phyloP scores from a whole-genome alignment of 2,329 filamentous ascomycete genomes.

The Myriangium duriaei region DNA sequence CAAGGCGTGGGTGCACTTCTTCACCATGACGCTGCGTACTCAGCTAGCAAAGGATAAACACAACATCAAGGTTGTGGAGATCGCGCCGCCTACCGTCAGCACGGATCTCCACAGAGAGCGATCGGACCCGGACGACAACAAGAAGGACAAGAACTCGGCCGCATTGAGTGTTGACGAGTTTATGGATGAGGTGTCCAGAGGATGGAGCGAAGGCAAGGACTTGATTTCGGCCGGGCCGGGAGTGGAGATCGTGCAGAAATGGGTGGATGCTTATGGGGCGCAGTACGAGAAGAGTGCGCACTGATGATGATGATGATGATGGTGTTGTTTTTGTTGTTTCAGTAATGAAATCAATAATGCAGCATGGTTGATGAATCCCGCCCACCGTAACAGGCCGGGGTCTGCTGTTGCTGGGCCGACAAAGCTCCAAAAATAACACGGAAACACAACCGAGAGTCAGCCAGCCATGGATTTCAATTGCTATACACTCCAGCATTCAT shows the following conservation, averaged over 20 bases:
- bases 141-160: conserved; percentile 41
- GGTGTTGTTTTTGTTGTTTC: too few species aligned
- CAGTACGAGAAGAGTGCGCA: conserved; percentile 18
- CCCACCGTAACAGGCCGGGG: too few species aligned
- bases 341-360: too few species aligned
- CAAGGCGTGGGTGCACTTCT: conserved; percentile 47
- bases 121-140: conserved; percentile 45
- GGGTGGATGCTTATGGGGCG: conserved; percentile 26
- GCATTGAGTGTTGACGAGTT: conserved; percentile 42
- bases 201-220: conserved; percentile 36
- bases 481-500: too few species aligned
- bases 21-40: conserved; percentile 41
- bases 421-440: too few species aligned
- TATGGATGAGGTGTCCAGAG: conserved; percentile 34
- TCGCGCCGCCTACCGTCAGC: conserved; percentile 42
- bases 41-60: conserved; percentile 32
- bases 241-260: conserved; percentile 30
- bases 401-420: too few species aligned
- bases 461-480: too few species aligned
- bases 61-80: conserved; percentile 40
- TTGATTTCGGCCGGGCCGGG: conserved; percentile 37
- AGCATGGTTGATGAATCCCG: too few species aligned
- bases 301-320: too few species aligned
- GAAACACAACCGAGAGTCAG: too few species aligned
- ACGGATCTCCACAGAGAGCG: conserved; percentile 46